These are phyloP conservation scores for Biancaea sappan DNA, from an alignment of 306 rosid species.

Conservation along the genomic window DNA sequence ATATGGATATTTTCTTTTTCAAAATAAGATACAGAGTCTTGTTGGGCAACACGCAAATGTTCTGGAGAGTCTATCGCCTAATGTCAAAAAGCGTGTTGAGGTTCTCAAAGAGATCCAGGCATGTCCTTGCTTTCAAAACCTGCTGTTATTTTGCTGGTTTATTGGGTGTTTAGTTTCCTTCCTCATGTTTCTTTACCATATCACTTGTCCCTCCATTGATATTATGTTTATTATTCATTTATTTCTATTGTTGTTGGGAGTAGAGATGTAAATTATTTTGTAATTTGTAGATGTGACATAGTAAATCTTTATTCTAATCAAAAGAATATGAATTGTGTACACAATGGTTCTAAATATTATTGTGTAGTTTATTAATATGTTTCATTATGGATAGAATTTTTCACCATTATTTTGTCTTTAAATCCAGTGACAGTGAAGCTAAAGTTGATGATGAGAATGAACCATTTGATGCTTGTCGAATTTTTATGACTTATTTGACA, in stretches of 20 bases:
- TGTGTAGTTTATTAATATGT: too few species aligned
- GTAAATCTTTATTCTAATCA: background rate
- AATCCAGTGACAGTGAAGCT: background rate
- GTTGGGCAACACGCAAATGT: slow-evolving; percentile 84
- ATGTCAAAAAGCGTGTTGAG: slow-evolving; percentile 82
- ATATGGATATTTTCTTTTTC: background rate
- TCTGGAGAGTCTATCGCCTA: slow-evolving; percentile 64
- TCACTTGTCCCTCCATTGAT: background rate
- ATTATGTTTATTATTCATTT: background rate
- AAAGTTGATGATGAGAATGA: background rate
- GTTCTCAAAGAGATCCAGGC: slow-evolving; percentile 91
- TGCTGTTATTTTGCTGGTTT: background rate
- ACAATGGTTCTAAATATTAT: too few species aligned
- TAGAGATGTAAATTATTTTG: background rate
- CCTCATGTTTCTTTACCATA: background rate
- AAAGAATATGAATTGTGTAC: background rate
- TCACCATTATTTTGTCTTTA: background rate
- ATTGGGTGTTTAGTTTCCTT: background rate
- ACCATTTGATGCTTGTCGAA: background rate
- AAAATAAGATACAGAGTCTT: slow-evolving; percentile 83
- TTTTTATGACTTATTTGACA: background rate
- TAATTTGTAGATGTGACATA: background rate
- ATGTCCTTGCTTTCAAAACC: background rate
- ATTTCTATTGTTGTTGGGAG: background rate
- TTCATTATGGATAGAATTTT: background rate